Evolutionary conservation across 345 rosid genomes (phyloP), one percentile per base, ranked within the genome.

Genomic region (Lumnitzera littorea): DNA sequence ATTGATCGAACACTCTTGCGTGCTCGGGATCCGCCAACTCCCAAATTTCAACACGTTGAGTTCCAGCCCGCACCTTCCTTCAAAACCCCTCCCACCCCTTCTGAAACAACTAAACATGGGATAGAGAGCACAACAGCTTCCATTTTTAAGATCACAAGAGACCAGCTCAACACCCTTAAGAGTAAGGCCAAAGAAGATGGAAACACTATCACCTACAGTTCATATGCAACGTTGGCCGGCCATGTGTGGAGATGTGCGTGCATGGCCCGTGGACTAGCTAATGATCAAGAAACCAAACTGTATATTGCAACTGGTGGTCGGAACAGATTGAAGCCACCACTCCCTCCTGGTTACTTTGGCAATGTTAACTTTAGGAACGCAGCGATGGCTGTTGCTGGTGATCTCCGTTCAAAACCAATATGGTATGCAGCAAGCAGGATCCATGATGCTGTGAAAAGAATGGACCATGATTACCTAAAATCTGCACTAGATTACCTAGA

Each of bases 241-340:
- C 96, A 92, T 55, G 96, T 92, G 9, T 92, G 98, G 98, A 81
- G 79, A 68, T 79, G 86, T 1, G 78, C 81, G 4, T 82, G 96
- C 75, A 78, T 62, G 70, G 94, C 96, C 0, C 94, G 98, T 13
- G 88, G 83, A 5, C 95, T 91, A 54, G 25, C 79, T 0, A 85
- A 73, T 51, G 87, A 82, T 69, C 98, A 91, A 71, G 82, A 73
- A 24, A 80, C 84, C 63, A 92, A 92, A 65, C 16, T 92, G 64
- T 92, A 92, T 70, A 89, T 89, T 24, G 96, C 98, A 0, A 89
- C 96, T 15, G 98, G 87, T 51, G 98, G 98, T 43, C 76, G 98
- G 63, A 66, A 96, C 6, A 81, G 98, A 62, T 68, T 85, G 73
- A 64, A 47, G 41, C 98, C 98, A 1, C 82, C 65, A 58, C 91